Percentiles rank a stretch among this genome's conserved stretches.
These are phyloP conservation scores for Agaricus sinodeliciosus DNA, from an alignment of 768 basidiomycete species.

Conservation along the genomic window DNA sequence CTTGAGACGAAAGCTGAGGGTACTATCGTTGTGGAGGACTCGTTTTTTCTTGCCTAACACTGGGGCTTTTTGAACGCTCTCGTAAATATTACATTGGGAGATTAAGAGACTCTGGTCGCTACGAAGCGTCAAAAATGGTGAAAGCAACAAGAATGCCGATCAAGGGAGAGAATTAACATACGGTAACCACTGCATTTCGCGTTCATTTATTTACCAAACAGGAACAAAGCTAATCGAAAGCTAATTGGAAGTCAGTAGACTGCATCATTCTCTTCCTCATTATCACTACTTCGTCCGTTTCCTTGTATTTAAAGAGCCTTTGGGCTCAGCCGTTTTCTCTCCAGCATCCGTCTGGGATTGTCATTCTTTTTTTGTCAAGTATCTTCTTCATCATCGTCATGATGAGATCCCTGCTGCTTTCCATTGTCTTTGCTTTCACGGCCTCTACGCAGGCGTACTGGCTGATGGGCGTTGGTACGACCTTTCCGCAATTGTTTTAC, in stretches of 20 bases:
- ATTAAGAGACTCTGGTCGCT: not conserved
- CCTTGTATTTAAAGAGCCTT: slow-evolving; percentile 3
- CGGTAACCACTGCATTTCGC: not conserved
- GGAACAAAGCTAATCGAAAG: slow-evolving; percentile 9
- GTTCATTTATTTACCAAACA: slow-evolving; percentile 5
- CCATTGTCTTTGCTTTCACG: slow-evolving; percentile 22
- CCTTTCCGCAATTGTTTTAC: not conserved
- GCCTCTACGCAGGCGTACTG: slow-evolving; percentile 36
- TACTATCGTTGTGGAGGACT: not conserved
- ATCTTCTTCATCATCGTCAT: slow-evolving; percentile 13
- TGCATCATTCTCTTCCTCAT: slow-evolving; percentile 7
- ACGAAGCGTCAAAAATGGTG: slow-evolving; percentile 1
- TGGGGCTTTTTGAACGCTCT: not conserved
- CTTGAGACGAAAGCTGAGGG: not conserved
- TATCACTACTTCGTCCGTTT: not conserved
- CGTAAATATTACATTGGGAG: not conserved
- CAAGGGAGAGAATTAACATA: not conserved
- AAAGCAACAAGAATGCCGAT: not conserved
- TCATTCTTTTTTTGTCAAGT: slow-evolving; percentile 20
- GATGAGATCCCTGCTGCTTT: slow-evolving; percentile 21
- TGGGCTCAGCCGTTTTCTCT: not conserved
- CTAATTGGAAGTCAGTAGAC: not conserved
- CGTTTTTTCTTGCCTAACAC: not conserved
- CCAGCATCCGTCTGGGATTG: slow-evolving; percentile 14
- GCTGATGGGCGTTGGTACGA: slow-evolving; percentile 37